Base-by-base conservation (phyloP, 2,329 filamentous ascomycete genomes). In the Neofusicoccum sp. region DNA sequence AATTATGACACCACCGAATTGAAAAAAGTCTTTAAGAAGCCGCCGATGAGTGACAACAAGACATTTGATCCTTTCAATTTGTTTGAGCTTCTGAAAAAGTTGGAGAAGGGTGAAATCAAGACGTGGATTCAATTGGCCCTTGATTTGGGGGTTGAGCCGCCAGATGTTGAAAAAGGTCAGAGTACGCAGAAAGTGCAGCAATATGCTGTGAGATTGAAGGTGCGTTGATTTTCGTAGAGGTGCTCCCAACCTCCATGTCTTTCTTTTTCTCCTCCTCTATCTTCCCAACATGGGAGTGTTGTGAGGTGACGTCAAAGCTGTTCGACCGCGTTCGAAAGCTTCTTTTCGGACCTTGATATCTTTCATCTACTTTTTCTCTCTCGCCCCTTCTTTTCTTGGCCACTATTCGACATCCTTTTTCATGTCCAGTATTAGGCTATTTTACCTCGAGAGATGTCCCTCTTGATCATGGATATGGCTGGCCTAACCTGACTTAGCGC, bases 121-220 rank as follows among this genome's bases (percentile, higher is more conserved):
- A 96, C 92, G 0, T 97, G 93, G 93, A 90, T 89, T 41, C 90
- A 96, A 72, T 73, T 97, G 66, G 93, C 91, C 0, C 84, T 93
- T 58, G 89, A 89, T 68, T 79, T 97, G n/a, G 93, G 93, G 8
- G 93, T 96, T 14, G 90, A 96, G 69, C 89, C 89, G 3, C 91
- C 92, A 2, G 89, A 91, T 62, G 80, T 86, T 26, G 86, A 89
- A 62, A 95, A 93, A 73, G 90, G 91, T 28, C 89, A 96, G 76
- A 96, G 91, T 72, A 87, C 89, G 1, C 93, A 97, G 71, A 96
- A 96, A 74, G 89, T 97, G 61, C 91, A 96, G 73, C 93, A 97
- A 73, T 97, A 96, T 79, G 91, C 91, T 44, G 93, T 97, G 48
- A 85, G 93, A 62, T 78, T 97, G 61, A 97, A 97, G 85, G 90